Base-by-base conservation (phyloP, 768 basidiomycete genomes). In the Pulveroboletus frians region DNA sequence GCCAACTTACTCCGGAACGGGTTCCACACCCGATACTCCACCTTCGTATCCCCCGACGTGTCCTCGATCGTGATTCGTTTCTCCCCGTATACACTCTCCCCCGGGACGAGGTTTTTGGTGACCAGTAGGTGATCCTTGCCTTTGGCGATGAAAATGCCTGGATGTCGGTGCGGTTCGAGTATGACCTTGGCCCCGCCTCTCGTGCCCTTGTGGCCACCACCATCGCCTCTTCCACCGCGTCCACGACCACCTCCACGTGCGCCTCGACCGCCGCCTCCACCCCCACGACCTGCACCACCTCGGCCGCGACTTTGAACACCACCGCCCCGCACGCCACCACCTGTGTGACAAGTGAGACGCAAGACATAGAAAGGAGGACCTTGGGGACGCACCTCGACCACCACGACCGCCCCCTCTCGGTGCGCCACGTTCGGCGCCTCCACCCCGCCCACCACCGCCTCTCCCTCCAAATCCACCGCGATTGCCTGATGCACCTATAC, bases 1-100 rank as follows among this genome's bases (percentile, higher is more conserved):
- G 96, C 96, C 57, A 99, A 69, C 76, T 98, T 99, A 65, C 80
- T 84, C 57, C 96, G 80, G 83, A 99, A 99, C 40, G 96, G 96
- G 74, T 99, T 99, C 96, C 96, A 99, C 27, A 99, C 96, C 47
- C 96, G 79, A 72, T 97, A 99, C 72, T 99, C 96, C 56, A 83
- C 77, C 74, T 99, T 99, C 51, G 85, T 88, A 37, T 79, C 85
- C 38, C 86, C 88, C 17, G 76, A 79, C 38, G 77, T 83, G 17
- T 72, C 73, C 13, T 93, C 91, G 62, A 97, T 80, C 14, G 85
- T 82, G 69, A 97, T 92, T 65, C 95, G 79, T 76, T 99, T 99
- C 71, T 99, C 96, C 52, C 96, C 96, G 68, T 99, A 99, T 9
- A 99, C 95, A 7, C 88, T 88, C 66, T 98, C 96, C 39, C 96